Conservation (phyloP, 75 land plant genomes). For the Ceratopteris richardii region DNA sequence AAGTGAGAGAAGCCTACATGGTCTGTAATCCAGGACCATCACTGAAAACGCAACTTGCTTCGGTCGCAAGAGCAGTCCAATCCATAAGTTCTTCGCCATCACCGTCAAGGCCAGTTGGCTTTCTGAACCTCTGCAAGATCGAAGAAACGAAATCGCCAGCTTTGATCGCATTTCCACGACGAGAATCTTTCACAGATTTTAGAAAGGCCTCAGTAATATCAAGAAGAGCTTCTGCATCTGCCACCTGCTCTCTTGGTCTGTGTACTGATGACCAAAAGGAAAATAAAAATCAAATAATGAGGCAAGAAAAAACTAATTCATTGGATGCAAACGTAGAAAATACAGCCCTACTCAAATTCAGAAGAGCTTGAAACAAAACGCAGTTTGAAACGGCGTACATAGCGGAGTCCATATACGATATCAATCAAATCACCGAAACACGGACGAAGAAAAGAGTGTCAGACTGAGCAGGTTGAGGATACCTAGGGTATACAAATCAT, state of each 20-base stretch:
- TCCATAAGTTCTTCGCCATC: slow-evolving; percentile 20
- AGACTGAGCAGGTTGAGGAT: background rate
- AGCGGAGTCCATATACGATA: too few species aligned
- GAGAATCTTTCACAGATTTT: slow-evolving; percentile 35
- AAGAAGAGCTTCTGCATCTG: slow-evolving; percentile 76
- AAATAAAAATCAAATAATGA: too few species aligned
- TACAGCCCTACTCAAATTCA: too few species aligned
- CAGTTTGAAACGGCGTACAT: too few species aligned
- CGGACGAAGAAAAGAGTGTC: too few species aligned
- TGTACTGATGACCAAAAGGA: slow-evolving; percentile 47
- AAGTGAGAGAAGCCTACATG: slow-evolving; percentile 48
- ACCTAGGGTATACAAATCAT: slow-evolving; percentile 50
- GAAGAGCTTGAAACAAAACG: too few species aligned
- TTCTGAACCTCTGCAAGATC: slow-evolving; percentile 33
- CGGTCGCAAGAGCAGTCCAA: slow-evolving; percentile 51
- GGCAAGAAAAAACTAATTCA: too few species aligned
- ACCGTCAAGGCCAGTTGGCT: background rate
- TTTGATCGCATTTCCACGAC: slow-evolving; percentile 30
- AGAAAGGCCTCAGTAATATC: slow-evolving; percentile 40
- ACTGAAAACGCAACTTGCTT: slow-evolving; percentile 34
- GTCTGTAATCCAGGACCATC: slow-evolving; percentile 44
- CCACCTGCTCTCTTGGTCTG: slow-evolving; percentile 77
- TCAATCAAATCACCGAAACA: too few species aligned
- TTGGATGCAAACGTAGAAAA: too few species aligned
- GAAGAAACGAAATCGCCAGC: slow-evolving; percentile 50